Percentiles rank a stretch among this genome's conserved stretches.
phyloP scores from a whole-genome alignment of 768 basidiomycete genomes.

The Amanita molliuscula region DNA sequence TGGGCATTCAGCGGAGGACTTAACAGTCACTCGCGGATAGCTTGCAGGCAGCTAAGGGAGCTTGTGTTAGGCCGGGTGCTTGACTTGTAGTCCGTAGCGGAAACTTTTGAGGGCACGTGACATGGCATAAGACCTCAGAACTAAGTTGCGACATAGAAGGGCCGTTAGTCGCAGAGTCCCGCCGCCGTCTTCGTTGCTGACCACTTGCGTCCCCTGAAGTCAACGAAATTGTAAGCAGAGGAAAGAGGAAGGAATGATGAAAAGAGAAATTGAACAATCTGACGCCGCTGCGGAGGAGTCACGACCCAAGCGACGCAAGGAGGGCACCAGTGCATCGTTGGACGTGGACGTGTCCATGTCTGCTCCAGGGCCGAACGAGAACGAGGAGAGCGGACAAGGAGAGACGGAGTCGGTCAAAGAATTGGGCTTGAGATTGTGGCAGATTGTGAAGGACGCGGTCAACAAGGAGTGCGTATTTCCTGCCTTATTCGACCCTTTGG shows the following conservation, averaged over 20 bases:
- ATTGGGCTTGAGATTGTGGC: slow-evolving; percentile 65
- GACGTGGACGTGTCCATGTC: slow-evolving; percentile 31
- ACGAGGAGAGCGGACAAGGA: slow-evolving; percentile 14
- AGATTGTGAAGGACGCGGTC: slow-evolving; percentile 70
- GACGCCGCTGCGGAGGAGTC: slow-evolving; percentile 27
- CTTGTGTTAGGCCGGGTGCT: slow-evolving; percentile 36
- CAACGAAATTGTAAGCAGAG: background rate
- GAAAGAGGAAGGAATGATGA: slow-evolving; percentile 22
- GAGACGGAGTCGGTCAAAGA: slow-evolving; percentile 40
- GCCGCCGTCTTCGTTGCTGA: background rate
- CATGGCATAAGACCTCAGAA: background rate
- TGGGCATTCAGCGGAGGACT: slow-evolving; percentile 65
- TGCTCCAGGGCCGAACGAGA: slow-evolving; percentile 15
- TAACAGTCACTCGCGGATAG: slow-evolving; percentile 61
- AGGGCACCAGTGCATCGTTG: slow-evolving; percentile 23
- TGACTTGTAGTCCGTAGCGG: slow-evolving; percentile 6
- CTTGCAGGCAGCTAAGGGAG: slow-evolving; percentile 35
- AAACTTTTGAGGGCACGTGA: slow-evolving; percentile 5
- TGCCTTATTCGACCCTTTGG: slow-evolving; percentile 33
- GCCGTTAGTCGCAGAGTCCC: background rate
- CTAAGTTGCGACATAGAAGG: slow-evolving; percentile 5
- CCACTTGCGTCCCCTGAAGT: background rate
- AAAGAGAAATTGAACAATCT: slow-evolving; percentile 24
- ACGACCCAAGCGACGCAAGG: slow-evolving; percentile 34
- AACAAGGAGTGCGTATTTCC: slow-evolving; percentile 72